Evolutionary conservation across 139 green algal genomes (phyloP).

Genomic region (Coelastrella sp.): DNA sequence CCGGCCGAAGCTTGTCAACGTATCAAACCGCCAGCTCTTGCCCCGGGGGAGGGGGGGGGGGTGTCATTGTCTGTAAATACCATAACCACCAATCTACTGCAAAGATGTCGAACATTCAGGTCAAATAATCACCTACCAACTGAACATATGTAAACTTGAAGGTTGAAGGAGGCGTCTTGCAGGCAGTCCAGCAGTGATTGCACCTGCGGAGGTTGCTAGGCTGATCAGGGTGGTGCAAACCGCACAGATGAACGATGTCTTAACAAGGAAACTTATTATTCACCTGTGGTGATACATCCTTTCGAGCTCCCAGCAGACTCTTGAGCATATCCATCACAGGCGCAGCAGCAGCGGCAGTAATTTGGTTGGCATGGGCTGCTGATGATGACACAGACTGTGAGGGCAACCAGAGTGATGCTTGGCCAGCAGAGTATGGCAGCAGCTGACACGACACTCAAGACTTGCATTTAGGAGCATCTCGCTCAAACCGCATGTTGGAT

Average conservation of each 20-base stretch:
- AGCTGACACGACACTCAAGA: too few relatives aligned
- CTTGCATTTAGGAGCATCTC: too few relatives aligned
- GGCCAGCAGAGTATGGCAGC: too few relatives aligned
- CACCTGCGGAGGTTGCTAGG: background rate
- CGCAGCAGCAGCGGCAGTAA: background rate
- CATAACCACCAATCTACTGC: too few relatives aligned
- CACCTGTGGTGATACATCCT: slow-evolving; percentile 24
- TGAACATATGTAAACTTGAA: slow-evolving; percentile 49
- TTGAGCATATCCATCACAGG: slow-evolving; percentile 29
- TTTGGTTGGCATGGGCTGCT: background rate
- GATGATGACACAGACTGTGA: too few relatives aligned
- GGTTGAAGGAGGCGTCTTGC: slow-evolving; percentile 12
- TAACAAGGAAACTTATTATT: background rate
- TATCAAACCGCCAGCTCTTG: too few relatives aligned
- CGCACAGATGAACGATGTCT: background rate
- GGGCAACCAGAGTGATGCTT: too few relatives aligned
- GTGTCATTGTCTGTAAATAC: too few relatives aligned
- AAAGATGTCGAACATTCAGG: background rate
- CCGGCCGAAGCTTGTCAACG: background rate
- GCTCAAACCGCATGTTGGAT: too few relatives aligned
- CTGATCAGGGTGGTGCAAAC: background rate
- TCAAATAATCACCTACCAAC: slow-evolving; percentile 13
- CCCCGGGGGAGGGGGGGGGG: too few relatives aligned
- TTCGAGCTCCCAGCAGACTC: background rate
- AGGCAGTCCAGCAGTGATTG: slow-evolving; percentile 33